Evolutionary conservation across 2,329 filamentous ascomycete genomes (phyloP).

Genomic region (Echinosphaeria canescens): DNA sequence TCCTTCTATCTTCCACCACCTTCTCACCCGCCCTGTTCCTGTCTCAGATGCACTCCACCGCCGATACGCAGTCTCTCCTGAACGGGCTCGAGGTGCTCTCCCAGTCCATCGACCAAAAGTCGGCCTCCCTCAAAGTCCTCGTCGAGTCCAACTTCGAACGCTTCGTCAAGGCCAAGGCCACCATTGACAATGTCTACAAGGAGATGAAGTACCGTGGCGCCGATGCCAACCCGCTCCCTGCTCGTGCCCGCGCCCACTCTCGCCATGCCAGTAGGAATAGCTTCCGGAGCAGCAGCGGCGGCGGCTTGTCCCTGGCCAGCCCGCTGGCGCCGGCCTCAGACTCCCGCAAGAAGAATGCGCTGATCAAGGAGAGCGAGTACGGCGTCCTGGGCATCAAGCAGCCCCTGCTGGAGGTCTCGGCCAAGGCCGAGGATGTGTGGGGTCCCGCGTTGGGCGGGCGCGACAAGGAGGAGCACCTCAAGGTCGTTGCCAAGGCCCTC

Average conservation of each 20-base stretch:
- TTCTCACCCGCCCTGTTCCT: slow-evolving; percentile 88
- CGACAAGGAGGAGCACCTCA: slow-evolving; percentile 77
- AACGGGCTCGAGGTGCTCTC: slow-evolving; percentile 71
- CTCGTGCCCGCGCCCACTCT: slow-evolving; percentile 28
- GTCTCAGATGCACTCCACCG: slow-evolving; percentile 73
- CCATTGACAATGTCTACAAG: slow-evolving; percentile 95
- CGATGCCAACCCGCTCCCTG: slow-evolving; percentile 22
- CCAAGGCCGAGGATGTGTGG: slow-evolving; percentile 95
- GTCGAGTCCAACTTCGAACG: slow-evolving; percentile 98
- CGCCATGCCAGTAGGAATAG: slow-evolving; percentile 46
- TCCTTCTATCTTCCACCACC: slow-evolving; percentile 84
- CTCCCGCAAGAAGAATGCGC: slow-evolving; percentile 63
- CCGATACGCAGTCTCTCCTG: slow-evolving; percentile 63
- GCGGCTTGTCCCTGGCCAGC: slow-evolving; percentile 13
- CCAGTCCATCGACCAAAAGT: slow-evolving; percentile 91
- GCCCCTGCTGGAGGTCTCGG: slow-evolving; percentile 71
- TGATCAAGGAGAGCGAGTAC: slow-evolving; percentile 84
- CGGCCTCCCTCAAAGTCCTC: slow-evolving; percentile 82
- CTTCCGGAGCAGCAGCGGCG: slow-evolving; percentile 33
- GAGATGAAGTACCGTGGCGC: slow-evolving; percentile 70
- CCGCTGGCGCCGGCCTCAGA: slow-evolving; percentile 20
- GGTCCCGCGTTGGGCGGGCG: slow-evolving; percentile 79
- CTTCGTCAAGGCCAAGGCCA: slow-evolving; percentile 92
- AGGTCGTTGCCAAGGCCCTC: slow-evolving; percentile 52
- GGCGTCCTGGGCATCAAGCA: slow-evolving; percentile 74